Percentiles rank a stretch among this genome's conserved stretches.
phyloP scores from a whole-genome alignment of 768 basidiomycete species.

The Naganishia antarctica region DNA sequence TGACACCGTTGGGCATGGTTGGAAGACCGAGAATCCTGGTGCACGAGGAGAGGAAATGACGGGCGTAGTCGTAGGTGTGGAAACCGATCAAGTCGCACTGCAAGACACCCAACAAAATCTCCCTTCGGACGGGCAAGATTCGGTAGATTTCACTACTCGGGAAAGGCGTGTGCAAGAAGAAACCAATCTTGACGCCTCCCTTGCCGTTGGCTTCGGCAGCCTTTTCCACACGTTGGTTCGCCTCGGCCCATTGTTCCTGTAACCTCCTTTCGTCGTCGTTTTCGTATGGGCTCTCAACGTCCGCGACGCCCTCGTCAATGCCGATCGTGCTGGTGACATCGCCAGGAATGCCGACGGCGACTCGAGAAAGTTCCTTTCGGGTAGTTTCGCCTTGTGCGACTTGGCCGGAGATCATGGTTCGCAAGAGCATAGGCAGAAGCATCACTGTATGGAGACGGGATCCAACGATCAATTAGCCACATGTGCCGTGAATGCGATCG shows the following conservation, averaged over 20 bases:
- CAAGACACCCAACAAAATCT: slow-evolving; percentile 91
- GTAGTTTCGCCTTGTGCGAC: slow-evolving; percentile 45
- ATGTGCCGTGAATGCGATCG: too few relatives aligned
- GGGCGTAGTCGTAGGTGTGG: slow-evolving; percentile 99
- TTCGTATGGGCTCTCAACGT: slow-evolving; percentile 54
- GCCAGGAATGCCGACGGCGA: slow-evolving; percentile 53
- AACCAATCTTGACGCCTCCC: slow-evolving; percentile 79
- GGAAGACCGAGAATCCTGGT: slow-evolving; percentile 90
- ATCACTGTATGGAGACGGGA: slow-evolving; percentile 62
- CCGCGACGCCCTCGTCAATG: slow-evolving; percentile 41
- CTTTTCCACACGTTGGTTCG: slow-evolving; percentile 29
- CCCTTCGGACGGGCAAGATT: slow-evolving; percentile 91
- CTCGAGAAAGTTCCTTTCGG: slow-evolving; percentile 43
- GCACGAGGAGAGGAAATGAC: slow-evolving; percentile 97
- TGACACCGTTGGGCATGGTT: slow-evolving; percentile 97
- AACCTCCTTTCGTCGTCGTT: slow-evolving; percentile 51
- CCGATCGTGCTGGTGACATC: slow-evolving; percentile 42
- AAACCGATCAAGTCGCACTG: slow-evolving; percentile 97
- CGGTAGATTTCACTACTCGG: slow-evolving; percentile 98
- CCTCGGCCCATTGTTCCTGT: slow-evolving; percentile 33
- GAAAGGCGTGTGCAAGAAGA: slow-evolving; percentile 98
- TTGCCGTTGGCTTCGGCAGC: slow-evolving; percentile 47
- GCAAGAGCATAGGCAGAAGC: slow-evolving; percentile 94
- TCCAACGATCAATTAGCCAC: neutral
- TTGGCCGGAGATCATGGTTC: slow-evolving; percentile 61